A percentile compares a stretch with the other conserved stretches of the same genome.
Conservation (phyloP, 257 asterid genomes). For the Gynochthodes officinalis region DNA sequence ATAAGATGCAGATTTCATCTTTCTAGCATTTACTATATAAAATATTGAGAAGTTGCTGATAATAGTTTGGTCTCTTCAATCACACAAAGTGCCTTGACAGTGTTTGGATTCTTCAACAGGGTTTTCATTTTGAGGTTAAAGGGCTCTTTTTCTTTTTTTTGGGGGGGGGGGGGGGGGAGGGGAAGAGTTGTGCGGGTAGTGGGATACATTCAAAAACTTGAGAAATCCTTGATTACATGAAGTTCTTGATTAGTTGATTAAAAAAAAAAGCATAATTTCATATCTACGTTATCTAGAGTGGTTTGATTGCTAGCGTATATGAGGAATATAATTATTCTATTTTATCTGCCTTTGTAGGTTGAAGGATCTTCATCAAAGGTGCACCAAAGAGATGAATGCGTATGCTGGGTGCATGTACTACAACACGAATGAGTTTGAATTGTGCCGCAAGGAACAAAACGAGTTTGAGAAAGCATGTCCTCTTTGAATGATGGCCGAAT, state of each 20-base stretch:
- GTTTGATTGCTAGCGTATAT: too few relatives aligned
- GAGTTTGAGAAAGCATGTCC: slow-evolving; percentile 90
- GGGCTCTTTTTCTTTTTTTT: too few relatives aligned
- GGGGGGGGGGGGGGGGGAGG: too few relatives aligned
- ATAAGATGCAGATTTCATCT: too few relatives aligned
- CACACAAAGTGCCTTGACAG: too few relatives aligned
- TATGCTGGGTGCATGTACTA: slow-evolving; percentile 95
- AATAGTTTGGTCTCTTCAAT: too few relatives aligned
- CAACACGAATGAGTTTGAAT: slow-evolving; percentile 85
- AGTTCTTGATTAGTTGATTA: background rate
- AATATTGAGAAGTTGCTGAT: too few relatives aligned
- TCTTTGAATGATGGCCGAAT: slow-evolving; percentile 11
- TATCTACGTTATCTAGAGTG: background rate
- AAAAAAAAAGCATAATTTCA: background rate
- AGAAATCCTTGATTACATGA: background rate
- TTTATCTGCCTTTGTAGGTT: slow-evolving; percentile 42
- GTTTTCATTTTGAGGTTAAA: too few relatives aligned
- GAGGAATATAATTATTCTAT: too few relatives aligned
- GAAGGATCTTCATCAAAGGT: slow-evolving; percentile 79
- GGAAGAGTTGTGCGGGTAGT: too few relatives aligned
- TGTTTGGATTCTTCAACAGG: too few relatives aligned
- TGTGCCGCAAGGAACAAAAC: slow-evolving; percentile 88
- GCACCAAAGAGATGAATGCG: slow-evolving; percentile 85
- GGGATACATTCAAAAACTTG: background rate
- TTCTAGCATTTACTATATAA: too few relatives aligned